phyloP scores from a whole-genome alignment of 805 yeast species.

The Ogataea allantospora region DNA sequence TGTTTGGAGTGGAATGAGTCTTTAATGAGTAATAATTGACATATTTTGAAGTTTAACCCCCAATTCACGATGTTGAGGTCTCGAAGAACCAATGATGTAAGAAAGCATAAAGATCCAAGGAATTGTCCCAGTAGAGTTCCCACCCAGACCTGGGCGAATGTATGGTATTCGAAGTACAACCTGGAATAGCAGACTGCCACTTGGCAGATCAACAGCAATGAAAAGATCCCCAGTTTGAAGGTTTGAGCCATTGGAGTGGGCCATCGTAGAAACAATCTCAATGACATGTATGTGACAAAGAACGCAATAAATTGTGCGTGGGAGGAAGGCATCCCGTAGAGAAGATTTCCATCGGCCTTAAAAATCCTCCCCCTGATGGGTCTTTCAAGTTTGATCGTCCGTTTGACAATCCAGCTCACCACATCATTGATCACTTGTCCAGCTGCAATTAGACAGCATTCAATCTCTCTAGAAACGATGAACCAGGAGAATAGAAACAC shows the following conservation, averaged over 20 bases:
- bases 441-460: constrained; percentile 75
- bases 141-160: constrained; percentile 65
- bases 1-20: constrained; percentile 45
- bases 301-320: constrained; percentile 96
- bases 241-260: constrained; percentile 29
- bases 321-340: constrained; percentile 96
- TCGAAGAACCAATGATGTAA: constrained; percentile 51
- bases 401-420: constrained; percentile 66
- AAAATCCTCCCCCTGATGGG: constrained; percentile 50
- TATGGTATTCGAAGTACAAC: constrained; percentile 77
- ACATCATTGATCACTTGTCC: constrained; percentile 85
- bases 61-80: constrained; percentile 67
- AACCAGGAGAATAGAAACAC: constrained; percentile 84
- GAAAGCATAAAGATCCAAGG: constrained; percentile 58
- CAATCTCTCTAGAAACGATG: constrained; percentile 76
- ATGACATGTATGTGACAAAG: constrained; percentile 55
- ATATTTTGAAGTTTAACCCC: constrained; percentile 58
- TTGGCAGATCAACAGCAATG: constrained; percentile 30
- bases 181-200: constrained; percentile 63
- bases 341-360: constrained; percentile 33
- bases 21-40: constrained; percentile 50
- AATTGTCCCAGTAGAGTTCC: constrained; percentile 66
- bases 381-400: constrained; percentile 64
- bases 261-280: constrained; percentile 45
- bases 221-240: constrained; percentile 33